Evolutionary conservation across 208 protist species (phyloP).

Genomic region (Leishmania mexicana): DNA sequence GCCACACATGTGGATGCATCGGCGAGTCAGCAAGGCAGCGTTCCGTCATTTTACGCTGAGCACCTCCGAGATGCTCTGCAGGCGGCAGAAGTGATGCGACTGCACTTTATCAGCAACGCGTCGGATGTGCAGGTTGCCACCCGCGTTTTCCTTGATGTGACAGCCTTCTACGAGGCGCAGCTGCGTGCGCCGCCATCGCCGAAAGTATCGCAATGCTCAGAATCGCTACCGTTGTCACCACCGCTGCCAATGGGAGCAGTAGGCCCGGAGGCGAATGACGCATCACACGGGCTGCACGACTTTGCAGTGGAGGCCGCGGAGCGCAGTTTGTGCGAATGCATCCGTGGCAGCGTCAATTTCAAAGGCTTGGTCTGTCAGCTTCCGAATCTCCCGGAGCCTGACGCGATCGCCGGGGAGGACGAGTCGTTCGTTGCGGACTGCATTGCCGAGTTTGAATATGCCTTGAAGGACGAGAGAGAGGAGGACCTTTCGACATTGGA

Average conservation of each 20-base stretch:
- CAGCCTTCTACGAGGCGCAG: slow-evolving; percentile 39
- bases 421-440: slow-evolving; percentile 42
- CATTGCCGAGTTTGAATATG: slow-evolving; percentile 42
- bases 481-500: slow-evolving; percentile 17
- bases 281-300: slow-evolving; percentile 16
- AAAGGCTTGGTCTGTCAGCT: slow-evolving; percentile 15
- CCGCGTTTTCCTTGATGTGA: slow-evolving; percentile 38
- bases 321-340: slow-evolving; percentile 29
- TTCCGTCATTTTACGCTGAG: slow-evolving; percentile 23
- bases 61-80: slow-evolving; percentile 40
- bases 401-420: slow-evolving; percentile 27
- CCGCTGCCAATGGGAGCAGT: background rate
- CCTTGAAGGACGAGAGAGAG: slow-evolving; percentile 30
- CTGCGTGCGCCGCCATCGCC: background rate
- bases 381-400: slow-evolving; percentile 6
- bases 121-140: slow-evolving; percentile 53
- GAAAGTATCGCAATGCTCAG: background rate
- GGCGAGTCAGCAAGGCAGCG: background rate
- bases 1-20: background rate
- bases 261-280: background rate
- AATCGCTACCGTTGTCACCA: background rate
- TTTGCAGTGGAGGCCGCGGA: slow-evolving; percentile 29
- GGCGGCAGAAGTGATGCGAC: slow-evolving; percentile 39
- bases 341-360: slow-evolving; percentile 29
- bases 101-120: slow-evolving; percentile 35